Evolutionary conservation across 2,329 filamentous ascomycete genomes (phyloP).

Genomic region (Hymenoscyphus albidus): DNA sequence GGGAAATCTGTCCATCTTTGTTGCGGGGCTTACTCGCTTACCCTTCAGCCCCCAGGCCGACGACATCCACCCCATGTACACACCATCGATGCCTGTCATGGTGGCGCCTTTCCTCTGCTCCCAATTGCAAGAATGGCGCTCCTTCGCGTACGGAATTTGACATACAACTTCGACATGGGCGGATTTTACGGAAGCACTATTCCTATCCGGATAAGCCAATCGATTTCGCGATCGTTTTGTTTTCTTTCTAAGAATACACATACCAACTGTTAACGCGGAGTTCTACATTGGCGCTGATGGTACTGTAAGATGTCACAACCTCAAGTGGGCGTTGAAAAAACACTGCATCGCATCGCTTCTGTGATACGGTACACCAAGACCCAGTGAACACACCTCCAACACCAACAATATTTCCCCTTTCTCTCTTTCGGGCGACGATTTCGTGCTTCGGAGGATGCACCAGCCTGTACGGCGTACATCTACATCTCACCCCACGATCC

Average conservation of each 20-base stretch:
- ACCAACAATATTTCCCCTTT: background rate
- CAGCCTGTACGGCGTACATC: background rate
- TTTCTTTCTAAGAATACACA: background rate
- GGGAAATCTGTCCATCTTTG: background rate
- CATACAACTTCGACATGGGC: background rate
- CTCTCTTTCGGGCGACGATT: background rate
- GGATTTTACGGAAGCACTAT: background rate
- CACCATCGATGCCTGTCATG: background rate
- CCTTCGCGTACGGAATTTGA: background rate
- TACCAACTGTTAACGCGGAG: background rate
- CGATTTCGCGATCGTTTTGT: background rate
- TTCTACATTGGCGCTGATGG: background rate
- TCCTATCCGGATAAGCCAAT: background rate
- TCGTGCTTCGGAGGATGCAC: background rate
- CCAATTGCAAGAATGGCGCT: no score
- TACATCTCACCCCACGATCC: background rate
- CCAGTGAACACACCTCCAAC: background rate
- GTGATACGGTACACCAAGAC: background rate
- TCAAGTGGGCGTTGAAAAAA: background rate
- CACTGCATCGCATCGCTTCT: background rate
- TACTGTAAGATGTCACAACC: background rate
- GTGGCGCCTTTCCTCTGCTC: background rate
- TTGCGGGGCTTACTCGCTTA: background rate
- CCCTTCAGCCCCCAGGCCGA: slow-evolving; percentile 8
- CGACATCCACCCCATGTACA: background rate